These are phyloP conservation scores for Globisporangium nodosum DNA, from an alignment of 352 stramenopile genomes.

Conservation along the genomic window DNA sequence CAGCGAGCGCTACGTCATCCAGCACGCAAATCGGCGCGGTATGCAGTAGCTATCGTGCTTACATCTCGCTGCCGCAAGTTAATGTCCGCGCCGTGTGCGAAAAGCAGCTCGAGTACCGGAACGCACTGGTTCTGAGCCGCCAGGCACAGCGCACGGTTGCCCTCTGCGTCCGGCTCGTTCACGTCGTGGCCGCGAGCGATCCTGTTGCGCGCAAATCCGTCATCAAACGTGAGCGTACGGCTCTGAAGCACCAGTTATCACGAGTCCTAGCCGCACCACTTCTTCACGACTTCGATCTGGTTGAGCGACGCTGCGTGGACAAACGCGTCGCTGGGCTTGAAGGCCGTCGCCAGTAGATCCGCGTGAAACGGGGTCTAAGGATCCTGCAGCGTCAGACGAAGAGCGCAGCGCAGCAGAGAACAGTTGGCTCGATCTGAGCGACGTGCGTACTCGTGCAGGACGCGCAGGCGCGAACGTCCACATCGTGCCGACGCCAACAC, in stretches of 20 bases:
- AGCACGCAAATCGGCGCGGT: neutral
- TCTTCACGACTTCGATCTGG: constrained; percentile 50
- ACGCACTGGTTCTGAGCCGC: constrained; percentile 60
- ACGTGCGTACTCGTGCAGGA: neutral
- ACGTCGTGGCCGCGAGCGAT: constrained; percentile 42
- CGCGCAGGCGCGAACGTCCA: constrained; percentile 10
- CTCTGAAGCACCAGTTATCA: too few species aligned
- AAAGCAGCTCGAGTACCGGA: constrained; percentile 44
- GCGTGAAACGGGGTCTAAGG: constrained; percentile 29
- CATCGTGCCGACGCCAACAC: neutral
- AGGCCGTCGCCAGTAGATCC: constrained; percentile 26
- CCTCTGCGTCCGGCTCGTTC: constrained; percentile 43
- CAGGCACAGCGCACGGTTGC: constrained; percentile 36
- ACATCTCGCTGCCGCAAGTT: constrained; percentile 38
- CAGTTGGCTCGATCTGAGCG: neutral
- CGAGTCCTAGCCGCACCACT: constrained; percentile 21
- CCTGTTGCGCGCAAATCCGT: constrained; percentile 16
- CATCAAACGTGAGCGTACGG: neutral
- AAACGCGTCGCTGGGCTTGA: constrained; percentile 45
- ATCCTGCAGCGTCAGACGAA: neutral
- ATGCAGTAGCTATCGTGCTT: neutral
- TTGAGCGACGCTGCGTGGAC: constrained; percentile 65
- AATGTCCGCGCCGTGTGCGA: constrained; percentile 34
- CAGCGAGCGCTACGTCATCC: neutral
- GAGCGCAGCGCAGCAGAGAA: neutral